These are phyloP conservation scores for Vaccinium darrowii DNA, from an alignment of 148 eudicot genomes.

Conservation along the genomic window DNA sequence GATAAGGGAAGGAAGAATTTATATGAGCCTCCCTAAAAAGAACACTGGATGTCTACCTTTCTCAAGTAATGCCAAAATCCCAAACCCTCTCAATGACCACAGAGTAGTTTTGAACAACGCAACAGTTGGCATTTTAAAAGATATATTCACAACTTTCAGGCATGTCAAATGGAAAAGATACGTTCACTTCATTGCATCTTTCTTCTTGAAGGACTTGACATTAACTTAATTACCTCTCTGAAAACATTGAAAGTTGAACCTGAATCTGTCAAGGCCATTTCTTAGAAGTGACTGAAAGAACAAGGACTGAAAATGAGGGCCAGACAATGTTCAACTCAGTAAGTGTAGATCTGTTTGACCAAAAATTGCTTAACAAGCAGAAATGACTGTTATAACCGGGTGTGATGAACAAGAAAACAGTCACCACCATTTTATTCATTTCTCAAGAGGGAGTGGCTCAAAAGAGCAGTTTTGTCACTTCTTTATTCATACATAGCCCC, in stretches of 20 bases:
- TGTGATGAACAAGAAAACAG: background rate
- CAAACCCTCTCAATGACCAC: background rate
- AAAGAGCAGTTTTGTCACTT: slow-evolving; percentile 6
- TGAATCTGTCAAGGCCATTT: background rate
- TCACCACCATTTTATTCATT: background rate
- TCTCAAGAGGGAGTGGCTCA: background rate
- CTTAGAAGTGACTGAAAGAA: background rate
- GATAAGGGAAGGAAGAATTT: background rate
- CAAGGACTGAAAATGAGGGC: background rate
- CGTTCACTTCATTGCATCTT: background rate
- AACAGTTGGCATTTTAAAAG: background rate
- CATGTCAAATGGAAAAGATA: background rate
- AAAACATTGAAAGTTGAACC: slow-evolving; percentile 2
- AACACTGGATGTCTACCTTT: background rate
- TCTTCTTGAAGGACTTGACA: background rate
- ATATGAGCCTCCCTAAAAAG: slow-evolving; percentile 3
- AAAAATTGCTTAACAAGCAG: background rate
- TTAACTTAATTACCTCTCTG: background rate
- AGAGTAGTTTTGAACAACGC: background rate
- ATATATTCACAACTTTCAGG: background rate
- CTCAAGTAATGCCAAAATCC: slow-evolving; percentile 5
- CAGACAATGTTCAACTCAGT: background rate
- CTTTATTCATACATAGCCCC: background rate
- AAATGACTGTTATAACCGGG: background rate
- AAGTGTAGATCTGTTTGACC: background rate